Percentiles rank a stretch among this genome's conserved stretches.
phyloP scores from a whole-genome alignment of 441 rosid genomes.

The Raphanus hybrid region DNA sequence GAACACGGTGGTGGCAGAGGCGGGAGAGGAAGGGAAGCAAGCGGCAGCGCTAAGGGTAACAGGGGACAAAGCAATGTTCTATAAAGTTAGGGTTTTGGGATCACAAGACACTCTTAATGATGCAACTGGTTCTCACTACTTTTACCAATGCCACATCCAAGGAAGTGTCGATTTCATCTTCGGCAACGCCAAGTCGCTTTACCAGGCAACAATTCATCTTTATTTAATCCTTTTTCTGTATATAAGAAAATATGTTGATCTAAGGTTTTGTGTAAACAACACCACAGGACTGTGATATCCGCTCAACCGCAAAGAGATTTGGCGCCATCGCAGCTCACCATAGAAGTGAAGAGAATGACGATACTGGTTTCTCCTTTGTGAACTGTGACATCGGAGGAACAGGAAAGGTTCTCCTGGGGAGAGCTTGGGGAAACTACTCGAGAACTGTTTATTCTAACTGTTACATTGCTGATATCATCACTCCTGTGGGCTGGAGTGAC shows the following conservation, averaged over 20 bases:
- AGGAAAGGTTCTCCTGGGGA: constrained; percentile 73
- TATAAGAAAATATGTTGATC: not conserved
- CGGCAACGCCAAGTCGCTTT: constrained; percentile 78
- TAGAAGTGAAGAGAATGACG: constrained; percentile 64
- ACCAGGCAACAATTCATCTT: constrained; percentile 48
- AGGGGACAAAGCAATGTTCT: constrained; percentile 83
- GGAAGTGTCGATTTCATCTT: constrained; percentile 90
- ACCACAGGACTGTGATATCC: constrained; percentile 67
- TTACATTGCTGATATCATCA: constrained; percentile 59
- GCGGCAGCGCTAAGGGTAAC: constrained; percentile 81
- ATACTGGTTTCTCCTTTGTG: constrained; percentile 85
- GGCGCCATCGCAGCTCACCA: constrained; percentile 94
- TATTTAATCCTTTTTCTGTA: not conserved
- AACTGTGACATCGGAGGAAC: constrained; percentile 76
- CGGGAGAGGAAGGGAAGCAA: constrained; percentile 79
- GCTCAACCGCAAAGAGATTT: constrained; percentile 60
- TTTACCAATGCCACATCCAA: constrained; percentile 67
- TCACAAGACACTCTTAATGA: constrained; percentile 92
- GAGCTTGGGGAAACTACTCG: constrained; percentile 95
- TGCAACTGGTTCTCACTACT: constrained; percentile 83
- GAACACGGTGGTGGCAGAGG: constrained; percentile 78
- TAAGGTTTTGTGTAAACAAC: not conserved
- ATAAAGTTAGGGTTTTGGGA: constrained; percentile 69
- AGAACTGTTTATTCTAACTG: constrained; percentile 79
- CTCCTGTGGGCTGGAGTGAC: constrained; percentile 90